These are phyloP conservation scores for Trichophyton benhamiae DNA, from an alignment of 2,329 filamentous ascomycete genomes.

Conservation along the genomic window DNA sequence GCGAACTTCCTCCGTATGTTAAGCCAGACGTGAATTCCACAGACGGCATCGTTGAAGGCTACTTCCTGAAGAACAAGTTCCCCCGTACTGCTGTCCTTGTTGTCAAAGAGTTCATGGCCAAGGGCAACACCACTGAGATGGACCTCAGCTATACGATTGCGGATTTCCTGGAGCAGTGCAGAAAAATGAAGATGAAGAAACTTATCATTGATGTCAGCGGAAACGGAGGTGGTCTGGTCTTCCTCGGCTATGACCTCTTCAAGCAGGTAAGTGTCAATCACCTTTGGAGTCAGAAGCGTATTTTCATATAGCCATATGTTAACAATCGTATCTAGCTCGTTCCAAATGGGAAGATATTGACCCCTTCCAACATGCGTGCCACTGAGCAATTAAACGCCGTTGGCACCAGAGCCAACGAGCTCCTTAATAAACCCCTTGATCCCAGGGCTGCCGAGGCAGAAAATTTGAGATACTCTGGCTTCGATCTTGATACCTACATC, in stretches of 20 bases:
- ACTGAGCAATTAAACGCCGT: conserved; percentile 29
- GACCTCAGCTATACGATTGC: conserved; percentile 29
- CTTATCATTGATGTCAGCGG: conserved; percentile 52
- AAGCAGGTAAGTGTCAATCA: conserved; percentile 24
- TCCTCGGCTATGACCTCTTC: conserved; percentile 40
- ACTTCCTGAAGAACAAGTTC: conserved; percentile 31
- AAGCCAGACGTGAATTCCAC: conserved; percentile 24
- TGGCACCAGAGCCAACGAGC: conserved; percentile 18
- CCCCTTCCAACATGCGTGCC: conserved; percentile 37
- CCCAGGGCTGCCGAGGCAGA: conserved; percentile 5
- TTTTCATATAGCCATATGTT: no score
- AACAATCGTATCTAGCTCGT: conserved; percentile 29
- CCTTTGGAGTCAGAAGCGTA: no score
- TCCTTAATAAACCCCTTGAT: conserved; percentile 10
- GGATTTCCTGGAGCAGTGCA: conserved; percentile 37
- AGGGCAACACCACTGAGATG: no score
- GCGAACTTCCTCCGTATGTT: conserved; percentile 30
- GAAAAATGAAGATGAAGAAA: conserved; percentile 42
- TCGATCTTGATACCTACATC: conserved; percentile 14
- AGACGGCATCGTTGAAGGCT: conserved; percentile 29
- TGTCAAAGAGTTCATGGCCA: no score
- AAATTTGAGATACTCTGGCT: conserved; percentile 7
- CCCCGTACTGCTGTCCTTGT: conserved; percentile 33
- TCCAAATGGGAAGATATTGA: conserved; percentile 34
- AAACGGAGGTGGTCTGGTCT: conserved; percentile 47